These are phyloP conservation scores for Cryomyces minteri DNA, from an alignment of 495 filamentous ascomycete genomes.

Conservation along the genomic window DNA sequence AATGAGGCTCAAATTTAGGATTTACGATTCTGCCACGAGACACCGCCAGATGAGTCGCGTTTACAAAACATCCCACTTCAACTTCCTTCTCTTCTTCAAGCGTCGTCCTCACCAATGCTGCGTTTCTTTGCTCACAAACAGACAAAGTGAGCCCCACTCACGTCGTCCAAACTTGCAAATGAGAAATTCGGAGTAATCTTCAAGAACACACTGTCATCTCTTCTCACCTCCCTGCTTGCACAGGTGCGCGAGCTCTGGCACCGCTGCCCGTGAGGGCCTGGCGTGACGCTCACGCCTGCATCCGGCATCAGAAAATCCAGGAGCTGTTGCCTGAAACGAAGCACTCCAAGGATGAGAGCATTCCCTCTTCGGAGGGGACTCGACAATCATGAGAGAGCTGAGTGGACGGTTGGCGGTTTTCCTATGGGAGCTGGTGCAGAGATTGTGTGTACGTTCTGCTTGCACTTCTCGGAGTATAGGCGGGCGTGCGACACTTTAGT, in stretches of 20 bases:
- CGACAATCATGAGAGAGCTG: not conserved
- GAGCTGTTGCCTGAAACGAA: slow-evolving; percentile 14
- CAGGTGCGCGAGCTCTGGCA: slow-evolving; percentile 15
- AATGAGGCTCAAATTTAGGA: too few species aligned
- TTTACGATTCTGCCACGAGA: too few species aligned
- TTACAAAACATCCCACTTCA: not conserved
- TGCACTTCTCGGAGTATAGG: too few species aligned
- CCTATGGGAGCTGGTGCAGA: slow-evolving; percentile 28
- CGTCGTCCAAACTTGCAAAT: slow-evolving; percentile 48
- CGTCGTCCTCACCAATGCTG: slow-evolving; percentile 92
- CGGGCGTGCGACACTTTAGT: slow-evolving; percentile 65
- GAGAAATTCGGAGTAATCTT: slow-evolving; percentile 99
- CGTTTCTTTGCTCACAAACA: slow-evolving; percentile 99
- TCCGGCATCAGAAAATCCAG: slow-evolving; percentile 98
- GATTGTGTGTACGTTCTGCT: slow-evolving; percentile 21
- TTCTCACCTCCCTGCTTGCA: slow-evolving; percentile 18
- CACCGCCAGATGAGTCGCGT: too few species aligned
- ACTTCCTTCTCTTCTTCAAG: slow-evolving; percentile 34
- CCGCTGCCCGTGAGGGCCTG: slow-evolving; percentile 79
- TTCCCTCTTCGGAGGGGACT: too few species aligned
- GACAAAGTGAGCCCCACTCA: slow-evolving; percentile 25
- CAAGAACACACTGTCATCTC: slow-evolving; percentile 29
- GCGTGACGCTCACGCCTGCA: slow-evolving; percentile 81
- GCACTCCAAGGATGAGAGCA: too few species aligned
- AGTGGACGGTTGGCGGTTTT: slow-evolving; percentile 7